Evolutionary conservation across 2,329 filamentous ascomycete genomes (phyloP).

Genomic region (Fusarium ambrosium): DNA sequence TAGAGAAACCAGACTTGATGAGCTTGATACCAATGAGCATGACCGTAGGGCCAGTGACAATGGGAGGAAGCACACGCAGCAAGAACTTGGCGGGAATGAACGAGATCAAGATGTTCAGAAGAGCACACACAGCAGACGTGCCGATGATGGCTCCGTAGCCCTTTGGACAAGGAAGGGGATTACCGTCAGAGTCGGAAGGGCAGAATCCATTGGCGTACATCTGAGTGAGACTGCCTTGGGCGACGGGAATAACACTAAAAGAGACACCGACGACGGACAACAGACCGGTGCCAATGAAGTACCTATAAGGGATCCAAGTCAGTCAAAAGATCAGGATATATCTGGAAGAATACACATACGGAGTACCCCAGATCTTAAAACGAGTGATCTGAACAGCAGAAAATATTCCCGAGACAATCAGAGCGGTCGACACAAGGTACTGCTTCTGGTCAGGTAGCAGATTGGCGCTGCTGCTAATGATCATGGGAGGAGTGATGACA

Average conservation of each 20-base stretch:
- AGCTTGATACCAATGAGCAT: conserved; percentile 81
- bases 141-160: conserved; percentile 82
- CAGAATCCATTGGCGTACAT: conserved; percentile 84
- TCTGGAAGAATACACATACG: conserved; percentile 51
- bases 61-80: conserved; percentile 81
- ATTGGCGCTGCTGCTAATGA: conserved; percentile 76
- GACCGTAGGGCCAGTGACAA: conserved; percentile 80
- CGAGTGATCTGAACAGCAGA: conserved; percentile 83
- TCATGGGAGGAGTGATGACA: conserved; percentile 83
- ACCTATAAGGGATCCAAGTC: conserved; percentile 59
- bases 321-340: neutral
- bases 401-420: conserved; percentile 84
- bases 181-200: conserved; percentile 70
- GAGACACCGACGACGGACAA: conserved; percentile 80
- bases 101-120: conserved; percentile 80
- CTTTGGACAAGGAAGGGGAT: conserved; percentile 78
- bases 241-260: conserved; percentile 52
- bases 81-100: conserved; percentile 79
- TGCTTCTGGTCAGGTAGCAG: conserved; percentile 72
- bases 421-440: conserved; percentile 82
- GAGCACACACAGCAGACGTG: conserved; percentile 73
- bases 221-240: conserved; percentile 77
- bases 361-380: conserved; percentile 78
- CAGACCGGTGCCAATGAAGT: conserved; percentile 83
- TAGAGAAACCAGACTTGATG: conserved; percentile 78